Evolutionary conservation across 306 rosid species (phyloP).

Genomic region (Medicago lupulina): DNA sequence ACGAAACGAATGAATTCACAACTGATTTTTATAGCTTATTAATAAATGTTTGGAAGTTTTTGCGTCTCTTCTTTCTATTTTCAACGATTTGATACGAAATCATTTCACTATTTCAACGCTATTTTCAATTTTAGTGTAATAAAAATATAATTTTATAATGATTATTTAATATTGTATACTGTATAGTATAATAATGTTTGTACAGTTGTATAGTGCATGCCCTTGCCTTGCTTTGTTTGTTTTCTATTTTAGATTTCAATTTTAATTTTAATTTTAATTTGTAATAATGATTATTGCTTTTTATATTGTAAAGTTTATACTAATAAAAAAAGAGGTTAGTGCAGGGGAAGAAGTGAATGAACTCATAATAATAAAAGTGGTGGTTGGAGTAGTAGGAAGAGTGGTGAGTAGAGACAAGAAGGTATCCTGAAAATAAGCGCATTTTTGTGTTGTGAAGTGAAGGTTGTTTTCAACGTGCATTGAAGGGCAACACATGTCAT

Average conservation of each 20-base stretch:
- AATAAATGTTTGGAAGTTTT: background rate
- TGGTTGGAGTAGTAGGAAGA: background rate
- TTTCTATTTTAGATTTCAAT: too few relatives aligned
- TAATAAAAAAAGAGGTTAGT: too few relatives aligned
- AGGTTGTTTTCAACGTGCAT: slow-evolving; percentile 8
- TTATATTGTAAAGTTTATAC: too few relatives aligned
- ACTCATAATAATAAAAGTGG: background rate
- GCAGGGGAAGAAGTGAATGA: background rate
- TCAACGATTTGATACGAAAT: background rate
- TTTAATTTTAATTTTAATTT: too few relatives aligned
- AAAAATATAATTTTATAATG: too few relatives aligned
- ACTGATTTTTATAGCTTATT: background rate
- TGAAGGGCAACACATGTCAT: background rate
- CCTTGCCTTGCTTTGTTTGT: background rate
- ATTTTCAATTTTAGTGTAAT: background rate
- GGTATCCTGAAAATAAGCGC: background rate
- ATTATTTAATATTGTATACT: too few relatives aligned
- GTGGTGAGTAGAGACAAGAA: background rate
- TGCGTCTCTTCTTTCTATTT: background rate
- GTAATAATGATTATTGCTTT: too few relatives aligned
- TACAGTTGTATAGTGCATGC: too few relatives aligned
- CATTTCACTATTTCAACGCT: slow-evolving; percentile 2
- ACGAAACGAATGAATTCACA: background rate
- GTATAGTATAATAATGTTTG: too few relatives aligned
- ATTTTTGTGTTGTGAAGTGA: background rate